Evolutionary conservation across 2,329 filamentous ascomycete species (phyloP), one percentile per base, ranked within the genome.

Genomic region (Talaromyces sp.): DNA sequence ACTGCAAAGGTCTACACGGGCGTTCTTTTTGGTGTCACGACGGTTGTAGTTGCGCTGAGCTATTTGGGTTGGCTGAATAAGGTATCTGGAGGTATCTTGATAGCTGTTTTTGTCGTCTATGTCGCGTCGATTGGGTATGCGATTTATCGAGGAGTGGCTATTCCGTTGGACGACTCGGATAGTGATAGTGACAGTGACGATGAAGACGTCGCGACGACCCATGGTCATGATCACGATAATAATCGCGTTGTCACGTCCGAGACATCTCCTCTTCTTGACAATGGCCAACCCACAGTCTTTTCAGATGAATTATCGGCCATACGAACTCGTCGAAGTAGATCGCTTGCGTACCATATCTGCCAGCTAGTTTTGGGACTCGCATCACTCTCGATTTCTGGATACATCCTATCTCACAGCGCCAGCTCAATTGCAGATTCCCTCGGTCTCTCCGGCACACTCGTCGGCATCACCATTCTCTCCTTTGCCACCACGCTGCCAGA

Each of bases 401-500:
- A 81, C 61, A 72, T 83, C 43, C 76, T 83, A 52, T 76, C 80
- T 2, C 79, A 79, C 64, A 75, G 75, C 43, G 73, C 80, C 14
- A 70, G 68, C 3, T 70, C 72, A 3, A 73, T 83, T 43, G 73
- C 76, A 7, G 70, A 75, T 14, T 69, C 69, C 14, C 70, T 82
- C 11, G 65, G 70, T 10, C 68, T 82, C 1, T 82, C 81, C 7
- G 75, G 74, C 52, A 75, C 77, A 0, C 67, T 83, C 31, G 76
- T 83, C 56, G 79, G 81, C 9, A 68, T 82, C 17, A 77, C 78
- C 0, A 66, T 83, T 24, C 69, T 84, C 41, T 75, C 81, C 0
- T 73, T 85, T 63, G 81, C 80, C 5, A 84, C 81, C 0, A 84
- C 81, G 0, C 69, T 84, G 1, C 82, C 82, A 0, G 81, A 84